Evolutionary conservation across 805 yeast genomes (phyloP).

Genomic region (Monosporozyma siamensis): DNA sequence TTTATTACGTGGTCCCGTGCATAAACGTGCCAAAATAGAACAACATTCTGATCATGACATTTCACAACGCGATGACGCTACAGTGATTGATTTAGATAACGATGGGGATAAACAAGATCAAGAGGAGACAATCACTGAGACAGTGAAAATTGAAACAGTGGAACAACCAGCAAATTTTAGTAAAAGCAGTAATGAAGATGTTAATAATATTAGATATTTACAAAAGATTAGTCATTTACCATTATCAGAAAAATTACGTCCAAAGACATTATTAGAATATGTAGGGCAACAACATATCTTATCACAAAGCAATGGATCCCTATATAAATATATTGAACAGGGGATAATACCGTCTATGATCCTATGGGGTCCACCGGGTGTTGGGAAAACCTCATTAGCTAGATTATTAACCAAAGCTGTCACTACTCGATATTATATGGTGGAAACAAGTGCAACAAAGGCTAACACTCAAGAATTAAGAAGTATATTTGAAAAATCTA

Average conservation of each 20-base stretch:
- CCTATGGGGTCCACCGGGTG: conserved; percentile 94
- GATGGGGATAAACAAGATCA: not conserved
- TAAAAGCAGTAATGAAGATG: conserved; percentile 1
- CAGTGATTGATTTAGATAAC: conserved; percentile 5
- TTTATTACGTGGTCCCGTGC: not conserved
- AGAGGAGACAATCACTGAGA: no score
- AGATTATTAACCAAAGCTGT: conserved; percentile 34
- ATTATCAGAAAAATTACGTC: conserved; percentile 77
- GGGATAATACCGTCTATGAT: conserved; percentile 76
- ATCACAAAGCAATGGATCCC: conserved; percentile 48
- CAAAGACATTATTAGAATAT: conserved; percentile 54
- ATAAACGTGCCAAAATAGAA: conserved; percentile 1
- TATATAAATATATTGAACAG: conserved; percentile 53
- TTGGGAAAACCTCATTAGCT: conserved; percentile 81
- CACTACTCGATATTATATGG: conserved; percentile 36
- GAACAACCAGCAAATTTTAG: not conserved
- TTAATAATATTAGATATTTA: conserved; percentile 18
- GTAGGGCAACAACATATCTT: conserved; percentile 81
- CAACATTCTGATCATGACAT: not conserved
- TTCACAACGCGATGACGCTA: not conserved
- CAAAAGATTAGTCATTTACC: conserved; percentile 34
- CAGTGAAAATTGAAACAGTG: conserved; percentile 1
- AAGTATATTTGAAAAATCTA: conserved; percentile 41
- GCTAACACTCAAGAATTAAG: conserved; percentile 50
- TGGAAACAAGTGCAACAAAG: conserved; percentile 80